Conservation (phyloP, 768 basidiomycete species). For the Strobilomyces dryophilus region DNA sequence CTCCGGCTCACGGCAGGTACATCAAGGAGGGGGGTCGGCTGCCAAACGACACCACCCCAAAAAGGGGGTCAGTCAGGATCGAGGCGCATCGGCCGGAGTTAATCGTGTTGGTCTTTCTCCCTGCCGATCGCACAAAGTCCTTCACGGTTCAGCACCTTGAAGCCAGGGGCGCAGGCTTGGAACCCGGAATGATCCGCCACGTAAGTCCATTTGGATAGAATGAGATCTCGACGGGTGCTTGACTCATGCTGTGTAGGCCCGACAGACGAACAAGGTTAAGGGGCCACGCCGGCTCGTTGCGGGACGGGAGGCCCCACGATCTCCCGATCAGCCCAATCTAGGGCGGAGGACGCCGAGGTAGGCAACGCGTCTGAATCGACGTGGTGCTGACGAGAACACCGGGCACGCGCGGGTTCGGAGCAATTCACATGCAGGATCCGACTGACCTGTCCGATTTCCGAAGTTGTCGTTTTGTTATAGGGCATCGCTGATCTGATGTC, state of each 20-base stretch:
- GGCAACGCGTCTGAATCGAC: constrained; percentile 9
- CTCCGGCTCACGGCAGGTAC: too few species aligned
- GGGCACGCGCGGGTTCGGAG: constrained; percentile 15
- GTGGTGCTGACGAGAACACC: constrained; percentile 11
- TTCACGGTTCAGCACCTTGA: constrained; percentile 15
- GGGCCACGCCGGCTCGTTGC: constrained; percentile 10
- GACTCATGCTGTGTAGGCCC: constrained; percentile 13
- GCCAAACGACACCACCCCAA: neutral
- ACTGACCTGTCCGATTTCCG: constrained; percentile 2
- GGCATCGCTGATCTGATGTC: constrained; percentile 6
- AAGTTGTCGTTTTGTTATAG: constrained; percentile 4
- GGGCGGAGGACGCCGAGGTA: neutral
- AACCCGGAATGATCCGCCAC: constrained; percentile 27
- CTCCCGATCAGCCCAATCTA: constrained; percentile 9
- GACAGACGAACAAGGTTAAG: constrained; percentile 17
- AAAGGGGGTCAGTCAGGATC: too few species aligned
- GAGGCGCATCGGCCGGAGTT: too few species aligned
- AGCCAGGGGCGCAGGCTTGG: constrained; percentile 3
- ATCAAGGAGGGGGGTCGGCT: neutral
- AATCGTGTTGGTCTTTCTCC: too few species aligned
- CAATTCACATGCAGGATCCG: constrained; percentile 21
- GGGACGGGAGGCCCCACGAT: constrained; percentile 11
- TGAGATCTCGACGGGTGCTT: constrained; percentile 19
- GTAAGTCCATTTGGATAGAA: constrained; percentile 19
- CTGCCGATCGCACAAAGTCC: constrained; percentile 13